Evolutionary conservation across 495 filamentous ascomycete genomes (phyloP).

Genomic region (Podospora anserina): DNA sequence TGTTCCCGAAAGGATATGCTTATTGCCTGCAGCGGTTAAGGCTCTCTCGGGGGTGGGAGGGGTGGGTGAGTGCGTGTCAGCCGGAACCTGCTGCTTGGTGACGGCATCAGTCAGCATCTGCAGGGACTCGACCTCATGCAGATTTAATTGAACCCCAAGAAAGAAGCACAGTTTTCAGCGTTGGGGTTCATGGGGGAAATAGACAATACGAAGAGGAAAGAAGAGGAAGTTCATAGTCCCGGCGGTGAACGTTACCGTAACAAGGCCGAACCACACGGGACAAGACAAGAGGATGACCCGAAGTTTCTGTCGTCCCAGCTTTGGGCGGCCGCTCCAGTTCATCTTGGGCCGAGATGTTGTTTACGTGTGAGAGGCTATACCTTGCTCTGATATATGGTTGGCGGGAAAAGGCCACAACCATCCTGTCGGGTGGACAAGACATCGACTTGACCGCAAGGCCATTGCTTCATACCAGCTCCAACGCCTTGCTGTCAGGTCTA

Average conservation of each 20-base stretch:
- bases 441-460: not conserved
- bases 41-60: not conserved
- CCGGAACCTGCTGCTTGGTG: constrained; percentile 10
- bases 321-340: not conserved
- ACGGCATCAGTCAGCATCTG: constrained; percentile 10
- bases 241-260: not conserved
- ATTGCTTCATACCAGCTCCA: not conserved
- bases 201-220: not conserved
- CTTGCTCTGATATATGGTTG: not conserved
- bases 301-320: not conserved
- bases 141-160: not conserved
- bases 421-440: not conserved
- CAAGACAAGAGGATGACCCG: not conserved
- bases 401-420: constrained; percentile 7
- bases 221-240: not conserved
- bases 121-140: not conserved
- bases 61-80: not conserved
- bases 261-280: not conserved
- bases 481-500: not conserved
- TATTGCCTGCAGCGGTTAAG: not conserved
- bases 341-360: not conserved
- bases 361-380: not conserved
- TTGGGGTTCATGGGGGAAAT: not conserved
- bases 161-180: not conserved
- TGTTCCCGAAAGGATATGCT: constrained; percentile 5